Evolutionary conservation across 2,329 filamentous ascomycete genomes (phyloP).

Genomic region (Paecilomyces dactylethromorphus): DNA sequence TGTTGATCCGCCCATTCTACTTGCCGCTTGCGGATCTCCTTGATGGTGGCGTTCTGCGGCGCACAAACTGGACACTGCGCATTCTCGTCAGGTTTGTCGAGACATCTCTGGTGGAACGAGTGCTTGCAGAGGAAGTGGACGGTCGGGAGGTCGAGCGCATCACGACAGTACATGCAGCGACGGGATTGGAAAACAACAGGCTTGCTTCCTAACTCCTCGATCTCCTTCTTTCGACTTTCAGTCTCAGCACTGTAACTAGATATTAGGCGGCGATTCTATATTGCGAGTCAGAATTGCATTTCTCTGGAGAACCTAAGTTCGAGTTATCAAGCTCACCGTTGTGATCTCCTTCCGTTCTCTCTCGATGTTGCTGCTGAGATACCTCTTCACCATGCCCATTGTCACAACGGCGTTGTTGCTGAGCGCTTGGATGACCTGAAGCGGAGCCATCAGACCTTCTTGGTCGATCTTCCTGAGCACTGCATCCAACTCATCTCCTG

Average conservation of each 20-base stretch:
- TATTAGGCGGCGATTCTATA: slow-evolving; percentile 69
- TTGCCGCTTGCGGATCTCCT: slow-evolving; percentile 79
- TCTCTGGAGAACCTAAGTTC: not conserved
- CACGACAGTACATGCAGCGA: slow-evolving; percentile 75
- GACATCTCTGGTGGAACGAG: slow-evolving; percentile 86
- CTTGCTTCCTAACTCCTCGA: slow-evolving; percentile 68
- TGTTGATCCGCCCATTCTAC: slow-evolving; percentile 80
- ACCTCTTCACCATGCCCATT: slow-evolving; percentile 95
- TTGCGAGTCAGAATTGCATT: slow-evolving; percentile 17
- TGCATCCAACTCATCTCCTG: slow-evolving; percentile 73
- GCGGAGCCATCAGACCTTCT: slow-evolving; percentile 86
- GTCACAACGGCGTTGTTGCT: slow-evolving; percentile 75
- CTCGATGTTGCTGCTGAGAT: slow-evolving; percentile 81
- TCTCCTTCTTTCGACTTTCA: slow-evolving; percentile 68
- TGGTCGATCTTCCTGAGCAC: slow-evolving; percentile 82
- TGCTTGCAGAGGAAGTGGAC: slow-evolving; percentile 98
- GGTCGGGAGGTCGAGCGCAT: slow-evolving; percentile 73
- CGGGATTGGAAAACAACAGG: slow-evolving; percentile 87
- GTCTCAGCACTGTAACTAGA: slow-evolving; percentile 80
- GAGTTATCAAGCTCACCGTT: slow-evolving; percentile 28
- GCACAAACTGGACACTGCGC: slow-evolving; percentile 84
- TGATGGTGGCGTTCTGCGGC: slow-evolving; percentile 76
- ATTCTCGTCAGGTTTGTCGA: slow-evolving; percentile 60
- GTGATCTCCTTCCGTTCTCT: slow-evolving; percentile 82
- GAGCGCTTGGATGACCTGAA: slow-evolving; percentile 93